Percentiles rank a stretch among this genome's conserved stretches.
phyloP scores from a whole-genome alignment of 495 filamentous ascomycete genomes.

The Trypethelium eluteriae region DNA sequence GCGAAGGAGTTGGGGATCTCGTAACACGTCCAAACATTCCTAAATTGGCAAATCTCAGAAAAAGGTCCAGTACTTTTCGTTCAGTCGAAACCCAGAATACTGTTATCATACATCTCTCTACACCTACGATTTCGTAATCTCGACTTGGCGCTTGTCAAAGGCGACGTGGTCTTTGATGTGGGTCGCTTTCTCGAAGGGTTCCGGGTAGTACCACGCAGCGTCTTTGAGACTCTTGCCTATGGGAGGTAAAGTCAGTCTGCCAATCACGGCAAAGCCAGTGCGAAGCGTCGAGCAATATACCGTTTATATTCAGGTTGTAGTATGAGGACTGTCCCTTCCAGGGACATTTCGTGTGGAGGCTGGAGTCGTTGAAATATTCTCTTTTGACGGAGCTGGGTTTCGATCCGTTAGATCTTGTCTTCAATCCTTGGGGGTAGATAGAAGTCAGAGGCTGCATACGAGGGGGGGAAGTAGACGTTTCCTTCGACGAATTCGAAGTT shows the following conservation, averaged over 20 bases:
- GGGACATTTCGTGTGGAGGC: slow-evolving; percentile 49
- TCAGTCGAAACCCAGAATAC: background rate
- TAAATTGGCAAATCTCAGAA: background rate
- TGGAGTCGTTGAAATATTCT: slow-evolving; percentile 42
- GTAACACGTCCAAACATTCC: background rate
- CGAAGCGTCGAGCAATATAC: background rate
- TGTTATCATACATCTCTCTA: background rate
- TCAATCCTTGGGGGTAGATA: slow-evolving; percentile 10
- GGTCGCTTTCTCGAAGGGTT: slow-evolving; percentile 48
- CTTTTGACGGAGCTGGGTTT: slow-evolving; percentile 41
- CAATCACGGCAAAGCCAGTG: background rate
- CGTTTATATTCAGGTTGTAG: slow-evolving; percentile 48
- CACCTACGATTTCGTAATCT: slow-evolving; percentile 1
- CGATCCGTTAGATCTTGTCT: slow-evolving; percentile 23
- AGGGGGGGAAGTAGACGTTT: slow-evolving; percentile 53
- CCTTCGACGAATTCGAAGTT: slow-evolving; percentile 60
- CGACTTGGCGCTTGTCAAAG: slow-evolving; percentile 50
- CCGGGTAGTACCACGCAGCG: slow-evolving; percentile 62
- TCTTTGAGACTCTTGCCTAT: slow-evolving; percentile 44
- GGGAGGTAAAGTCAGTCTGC: background rate
- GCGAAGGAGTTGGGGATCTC: slow-evolving; percentile 3
- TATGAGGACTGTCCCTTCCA: slow-evolving; percentile 69
- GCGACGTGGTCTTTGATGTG: slow-evolving; percentile 58
- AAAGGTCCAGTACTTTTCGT: background rate
- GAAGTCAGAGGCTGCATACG: slow-evolving; percentile 23